Evolutionary conservation across 257 asterid genomes (phyloP).

Genomic region (Forsythia viridissima): DNA sequence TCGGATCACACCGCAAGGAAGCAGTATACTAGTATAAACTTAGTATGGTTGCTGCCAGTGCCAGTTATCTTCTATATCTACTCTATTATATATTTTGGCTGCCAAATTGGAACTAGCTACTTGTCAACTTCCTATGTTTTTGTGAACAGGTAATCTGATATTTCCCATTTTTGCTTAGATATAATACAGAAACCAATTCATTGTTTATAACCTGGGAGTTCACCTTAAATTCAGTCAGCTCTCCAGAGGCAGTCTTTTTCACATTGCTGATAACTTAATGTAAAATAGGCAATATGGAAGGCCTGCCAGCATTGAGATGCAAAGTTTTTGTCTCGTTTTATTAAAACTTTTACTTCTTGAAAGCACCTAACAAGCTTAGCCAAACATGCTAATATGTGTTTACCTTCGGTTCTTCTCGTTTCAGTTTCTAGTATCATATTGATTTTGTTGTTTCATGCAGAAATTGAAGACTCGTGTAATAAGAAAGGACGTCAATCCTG

Average conservation of each 20-base stretch:
- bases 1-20: no score
- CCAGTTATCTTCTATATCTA: neutral
- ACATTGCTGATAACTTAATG: no score
- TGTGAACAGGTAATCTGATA: neutral
- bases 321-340: neutral
- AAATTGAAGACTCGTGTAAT: slow-evolving; percentile 30
- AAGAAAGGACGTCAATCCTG: slow-evolving; percentile 27
- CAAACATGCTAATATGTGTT: neutral
- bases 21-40: no score
- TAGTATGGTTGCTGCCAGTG: neutral
- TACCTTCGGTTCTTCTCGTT: neutral
- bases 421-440: neutral
- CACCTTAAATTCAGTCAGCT: neutral
- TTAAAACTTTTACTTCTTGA: neutral
- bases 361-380: neutral
- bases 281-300: no score
- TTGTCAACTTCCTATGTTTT: neutral
- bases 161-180: neutral
- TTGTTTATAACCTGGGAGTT: neutral
- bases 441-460: neutral
- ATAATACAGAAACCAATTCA: neutral
- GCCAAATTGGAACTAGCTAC: neutral
- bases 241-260: no score
- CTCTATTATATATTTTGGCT: neutral
- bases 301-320: no score